Conservation (phyloP, 805 yeast genomes). For the Candida broadrunensis region DNA sequence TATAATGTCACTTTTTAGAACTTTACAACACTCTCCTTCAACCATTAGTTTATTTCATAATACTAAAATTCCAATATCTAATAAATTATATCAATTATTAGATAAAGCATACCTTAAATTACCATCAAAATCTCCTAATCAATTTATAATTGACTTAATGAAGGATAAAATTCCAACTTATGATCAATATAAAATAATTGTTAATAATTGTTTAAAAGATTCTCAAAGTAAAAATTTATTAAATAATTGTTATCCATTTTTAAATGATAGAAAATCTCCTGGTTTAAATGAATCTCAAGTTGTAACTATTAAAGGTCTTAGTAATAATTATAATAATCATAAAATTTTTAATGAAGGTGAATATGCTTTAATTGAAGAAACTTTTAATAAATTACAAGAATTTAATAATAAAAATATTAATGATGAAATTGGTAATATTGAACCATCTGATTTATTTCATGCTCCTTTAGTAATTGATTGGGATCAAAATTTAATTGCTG, state of each 20-base stretch:
- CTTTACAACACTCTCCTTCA: constrained; percentile 40
- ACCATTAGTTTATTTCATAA: constrained; percentile 41
- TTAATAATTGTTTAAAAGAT: constrained; percentile 23
- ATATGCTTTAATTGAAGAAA: constrained; percentile 36
- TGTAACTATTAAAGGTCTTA: constrained; percentile 13
- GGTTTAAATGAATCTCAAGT: constrained; percentile 9
- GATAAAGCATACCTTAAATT: constrained; percentile 24
- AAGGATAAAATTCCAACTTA: constrained; percentile 40
- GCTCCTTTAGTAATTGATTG: constrained; percentile 46
- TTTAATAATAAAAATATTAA: too few relatives aligned
- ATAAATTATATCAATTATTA: constrained; percentile 26
- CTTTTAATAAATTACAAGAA: constrained; percentile 24
- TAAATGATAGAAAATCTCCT: constrained; percentile 21
- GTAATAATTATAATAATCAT: constrained; percentile 21
- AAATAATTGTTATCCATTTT: constrained; percentile 35
- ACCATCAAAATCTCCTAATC: constrained; percentile 5
- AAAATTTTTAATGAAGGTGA: constrained; percentile 33
- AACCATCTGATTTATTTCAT: constrained; percentile 31
- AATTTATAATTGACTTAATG: constrained; percentile 35
- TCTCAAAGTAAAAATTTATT: constrained; percentile 20
- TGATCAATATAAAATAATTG: constrained; percentile 33
- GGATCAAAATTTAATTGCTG: constrained; percentile 42
- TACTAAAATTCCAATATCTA: constrained; percentile 29
- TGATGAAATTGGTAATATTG: constrained; percentile 20
- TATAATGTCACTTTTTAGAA: constrained; percentile 39